Evolutionary conservation across 345 rosid genomes (phyloP).

Genomic region (Citrus unshiu): DNA sequence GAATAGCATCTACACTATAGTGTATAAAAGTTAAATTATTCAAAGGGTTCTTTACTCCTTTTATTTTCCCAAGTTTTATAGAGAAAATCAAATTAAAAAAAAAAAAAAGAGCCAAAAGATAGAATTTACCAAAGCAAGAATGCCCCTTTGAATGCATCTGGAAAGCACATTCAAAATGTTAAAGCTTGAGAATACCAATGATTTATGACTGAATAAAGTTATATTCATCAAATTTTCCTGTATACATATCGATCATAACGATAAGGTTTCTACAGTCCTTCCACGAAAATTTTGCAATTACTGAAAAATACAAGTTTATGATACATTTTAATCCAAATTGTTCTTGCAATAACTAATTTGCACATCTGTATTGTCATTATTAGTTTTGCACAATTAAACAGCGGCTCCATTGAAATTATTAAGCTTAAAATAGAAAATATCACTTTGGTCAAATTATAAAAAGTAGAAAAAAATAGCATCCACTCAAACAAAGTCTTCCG

Average conservation of each 20-base stretch:
- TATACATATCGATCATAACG: not conserved
- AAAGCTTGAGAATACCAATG: slow-evolving; percentile 7
- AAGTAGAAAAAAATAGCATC: not conserved
- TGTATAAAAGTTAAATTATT: slow-evolving; percentile 12
- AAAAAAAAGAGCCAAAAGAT: slow-evolving; percentile 28
- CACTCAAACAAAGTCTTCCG: slow-evolving; percentile 1
- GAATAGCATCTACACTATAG: slow-evolving; percentile 9
- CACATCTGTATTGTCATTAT: not conserved
- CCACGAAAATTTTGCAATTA: not conserved
- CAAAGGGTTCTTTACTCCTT: slow-evolving; percentile 9
- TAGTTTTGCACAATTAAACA: not conserved
- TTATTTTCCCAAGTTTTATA: slow-evolving; percentile 13
- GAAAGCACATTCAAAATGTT: slow-evolving; percentile 4
- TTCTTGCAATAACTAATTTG: not conserved
- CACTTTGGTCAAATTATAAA: slow-evolving; percentile 13
- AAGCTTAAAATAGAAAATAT: not conserved
- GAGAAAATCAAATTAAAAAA: slow-evolving; percentile 19
- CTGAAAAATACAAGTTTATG: not conserved
- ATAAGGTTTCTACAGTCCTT: not conserved
- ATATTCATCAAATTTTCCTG: not conserved
- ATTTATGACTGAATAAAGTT: not conserved
- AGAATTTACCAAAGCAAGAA: not conserved
- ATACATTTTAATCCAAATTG: not conserved
- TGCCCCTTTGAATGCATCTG: not conserved
- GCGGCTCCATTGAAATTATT: not conserved